Evolutionary conservation across 768 basidiomycete genomes (phyloP).

Genomic region (Krasilnikovozyma curviuscula): DNA sequence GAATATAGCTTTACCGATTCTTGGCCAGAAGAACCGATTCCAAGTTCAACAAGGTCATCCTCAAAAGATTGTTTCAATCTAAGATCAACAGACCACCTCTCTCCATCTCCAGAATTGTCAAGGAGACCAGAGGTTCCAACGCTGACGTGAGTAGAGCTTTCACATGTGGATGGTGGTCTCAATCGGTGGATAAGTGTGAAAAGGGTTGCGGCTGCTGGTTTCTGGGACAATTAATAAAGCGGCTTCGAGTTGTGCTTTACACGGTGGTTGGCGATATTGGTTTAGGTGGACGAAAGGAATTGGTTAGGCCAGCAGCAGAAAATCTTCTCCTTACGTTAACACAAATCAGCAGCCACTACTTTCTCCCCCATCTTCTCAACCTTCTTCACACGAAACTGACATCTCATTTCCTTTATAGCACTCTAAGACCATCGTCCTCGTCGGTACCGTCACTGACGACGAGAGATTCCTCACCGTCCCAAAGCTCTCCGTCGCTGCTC

Average conservation of each 20-base stretch:
- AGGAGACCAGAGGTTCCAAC: conserved; percentile 43
- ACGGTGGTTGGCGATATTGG: too few relatives aligned
- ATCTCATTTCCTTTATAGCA: neutral
- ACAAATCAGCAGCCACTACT: too few relatives aligned
- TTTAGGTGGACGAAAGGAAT: too few relatives aligned
- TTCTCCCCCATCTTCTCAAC: too few relatives aligned
- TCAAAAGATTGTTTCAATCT: conserved; percentile 89
- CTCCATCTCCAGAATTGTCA: conserved; percentile 78
- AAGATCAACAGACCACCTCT: conserved; percentile 93
- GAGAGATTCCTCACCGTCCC: conserved; percentile 66
- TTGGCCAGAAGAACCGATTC: conserved; percentile 91
- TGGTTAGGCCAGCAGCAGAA: too few relatives aligned
- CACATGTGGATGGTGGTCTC: conserved; percentile 30
- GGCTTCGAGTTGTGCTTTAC: too few relatives aligned
- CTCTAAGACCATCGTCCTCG: conserved; percentile 66
- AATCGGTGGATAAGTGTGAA: too few relatives aligned
- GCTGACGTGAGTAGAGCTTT: conserved; percentile 18
- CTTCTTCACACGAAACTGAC: too few relatives aligned
- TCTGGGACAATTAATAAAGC: too few relatives aligned
- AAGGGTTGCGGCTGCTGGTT: neutral
- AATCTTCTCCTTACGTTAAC: too few relatives aligned
- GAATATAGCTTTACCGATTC: conserved; percentile 81
- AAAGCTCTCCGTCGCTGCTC: conserved; percentile 80
- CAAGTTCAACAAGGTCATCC: conserved; percentile 87
- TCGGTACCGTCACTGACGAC: conserved; percentile 91